phyloP scores from a whole-genome alignment of 257 asterid genomes.

The Jacaranda copaia region DNA sequence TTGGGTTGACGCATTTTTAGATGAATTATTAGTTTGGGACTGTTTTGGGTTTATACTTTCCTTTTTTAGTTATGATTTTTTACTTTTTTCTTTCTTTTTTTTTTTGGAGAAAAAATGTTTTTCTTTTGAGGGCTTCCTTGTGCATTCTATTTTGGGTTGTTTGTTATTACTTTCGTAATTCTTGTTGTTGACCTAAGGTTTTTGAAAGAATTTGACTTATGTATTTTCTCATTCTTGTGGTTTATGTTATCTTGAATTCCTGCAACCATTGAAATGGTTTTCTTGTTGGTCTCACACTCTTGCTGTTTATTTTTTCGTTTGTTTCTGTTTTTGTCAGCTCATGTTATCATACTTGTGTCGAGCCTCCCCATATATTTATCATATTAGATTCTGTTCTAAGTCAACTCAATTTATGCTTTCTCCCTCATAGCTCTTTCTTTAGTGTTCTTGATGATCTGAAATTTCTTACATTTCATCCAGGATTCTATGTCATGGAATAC shows the following conservation, averaged over 20 bases:
- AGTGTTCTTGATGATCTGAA: slow-evolving; percentile 16
- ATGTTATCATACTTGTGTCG: slow-evolving; percentile 12
- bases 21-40: slow-evolving; percentile 28
- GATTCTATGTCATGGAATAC: slow-evolving; percentile 73
- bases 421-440: no score
- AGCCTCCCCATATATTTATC: slow-evolving; percentile 15
- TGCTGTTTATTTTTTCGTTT: slow-evolving; percentile 18
- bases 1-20: slow-evolving; percentile 6
- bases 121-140: slow-evolving; percentile 16
- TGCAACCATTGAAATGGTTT: slow-evolving; percentile 26
- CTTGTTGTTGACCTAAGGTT: slow-evolving; percentile 22
- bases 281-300: neutral
- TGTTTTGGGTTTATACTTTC: slow-evolving; percentile 19
- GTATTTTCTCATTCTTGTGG: slow-evolving; percentile 20
- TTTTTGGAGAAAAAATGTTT: neutral
- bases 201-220: slow-evolving; percentile 16
- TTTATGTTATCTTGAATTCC: slow-evolving; percentile 26
- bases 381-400: slow-evolving; percentile 7
- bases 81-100: neutral
- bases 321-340: slow-evolving; percentile 36
- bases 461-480: slow-evolving; percentile 26
- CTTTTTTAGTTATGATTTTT: neutral
- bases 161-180: slow-evolving; percentile 28
- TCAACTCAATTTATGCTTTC: neutral
- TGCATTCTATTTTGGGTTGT: slow-evolving; percentile 4